Conservation (phyloP, 2,329 filamentous ascomycete species). For the Ophiostoma tasmaniense region DNA sequence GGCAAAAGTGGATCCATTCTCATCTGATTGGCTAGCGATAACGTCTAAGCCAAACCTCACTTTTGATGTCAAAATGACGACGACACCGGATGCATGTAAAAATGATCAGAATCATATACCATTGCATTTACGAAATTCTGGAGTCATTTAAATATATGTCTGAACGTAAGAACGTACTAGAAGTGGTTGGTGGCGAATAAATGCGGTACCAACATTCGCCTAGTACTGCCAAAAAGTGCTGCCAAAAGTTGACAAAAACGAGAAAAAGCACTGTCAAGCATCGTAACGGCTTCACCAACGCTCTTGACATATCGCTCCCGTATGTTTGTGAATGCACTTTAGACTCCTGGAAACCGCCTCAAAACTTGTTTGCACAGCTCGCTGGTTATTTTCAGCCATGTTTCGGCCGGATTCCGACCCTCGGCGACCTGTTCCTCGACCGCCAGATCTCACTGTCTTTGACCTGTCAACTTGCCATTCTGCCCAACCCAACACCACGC, state of each 20-base stretch:
- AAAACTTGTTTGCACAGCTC: not conserved
- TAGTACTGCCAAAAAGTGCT: not conserved
- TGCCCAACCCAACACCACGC: constrained; percentile 2
- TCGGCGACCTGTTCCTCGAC: not conserved
- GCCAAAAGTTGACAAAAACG: not conserved
- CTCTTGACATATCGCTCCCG: not conserved
- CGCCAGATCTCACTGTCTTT: not conserved
- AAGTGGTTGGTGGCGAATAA: not conserved
- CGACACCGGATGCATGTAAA: not conserved
- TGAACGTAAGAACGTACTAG: not conserved
- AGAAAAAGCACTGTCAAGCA: not conserved
- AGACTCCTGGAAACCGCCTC: not conserved
- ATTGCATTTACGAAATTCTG: not conserved
- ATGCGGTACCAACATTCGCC: not conserved
- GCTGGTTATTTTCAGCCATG: not conserved
- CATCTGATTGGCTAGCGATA: constrained; percentile 9
- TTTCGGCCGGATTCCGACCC: not conserved
- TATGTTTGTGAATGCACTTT: too few relatives aligned
- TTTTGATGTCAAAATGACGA: not conserved
- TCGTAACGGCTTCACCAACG: not conserved
- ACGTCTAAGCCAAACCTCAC: constrained; percentile 6
- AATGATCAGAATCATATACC: not conserved
- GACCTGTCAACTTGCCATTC: not conserved
- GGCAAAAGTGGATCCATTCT: not conserved
- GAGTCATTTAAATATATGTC: not conserved